Evolutionary conservation across 129 eudicot species (phyloP).

Genomic region (Artemisia annua): DNA sequence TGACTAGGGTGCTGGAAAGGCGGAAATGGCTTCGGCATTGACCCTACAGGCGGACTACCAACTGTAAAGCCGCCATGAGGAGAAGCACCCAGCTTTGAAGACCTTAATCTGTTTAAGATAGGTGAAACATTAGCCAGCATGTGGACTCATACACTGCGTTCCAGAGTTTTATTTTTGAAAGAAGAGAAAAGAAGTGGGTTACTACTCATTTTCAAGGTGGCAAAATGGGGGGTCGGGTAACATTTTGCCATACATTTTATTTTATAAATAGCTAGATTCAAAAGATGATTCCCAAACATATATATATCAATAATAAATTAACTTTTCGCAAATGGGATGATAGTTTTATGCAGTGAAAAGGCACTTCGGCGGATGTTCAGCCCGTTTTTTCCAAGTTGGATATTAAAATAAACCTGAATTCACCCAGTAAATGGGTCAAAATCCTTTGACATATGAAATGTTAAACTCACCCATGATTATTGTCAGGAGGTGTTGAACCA

Average conservation of each 20-base stretch:
- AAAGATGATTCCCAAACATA: too few species aligned
- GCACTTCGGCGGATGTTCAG: background rate
- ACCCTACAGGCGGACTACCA: conserved; percentile 89
- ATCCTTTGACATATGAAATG: background rate
- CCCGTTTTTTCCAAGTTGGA: background rate
- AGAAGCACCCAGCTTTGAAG: conserved; percentile 78
- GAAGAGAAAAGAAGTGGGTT: background rate
- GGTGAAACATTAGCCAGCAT: background rate
- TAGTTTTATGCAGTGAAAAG: background rate
- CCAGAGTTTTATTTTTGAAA: too few species aligned
- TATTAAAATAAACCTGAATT: background rate
- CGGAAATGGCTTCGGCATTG: conserved; percentile 87
- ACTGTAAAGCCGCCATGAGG: conserved; percentile 60
- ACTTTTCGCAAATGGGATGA: background rate
- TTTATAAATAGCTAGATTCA: too few species aligned
- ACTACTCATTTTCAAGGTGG: background rate
- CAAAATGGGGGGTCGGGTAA: background rate
- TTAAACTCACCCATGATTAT: conserved; percentile 58
- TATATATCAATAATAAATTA: too few species aligned
- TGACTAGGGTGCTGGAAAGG: conserved; percentile 98
- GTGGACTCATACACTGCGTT: background rate
- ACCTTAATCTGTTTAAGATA: conserved; percentile 48
- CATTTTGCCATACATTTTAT: background rate
- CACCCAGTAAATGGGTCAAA: background rate
- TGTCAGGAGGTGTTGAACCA: conserved; percentile 96